Base-by-base conservation (phyloP, 192 early-diverging fungal species). In the Rhizophagus clarus region DNA sequence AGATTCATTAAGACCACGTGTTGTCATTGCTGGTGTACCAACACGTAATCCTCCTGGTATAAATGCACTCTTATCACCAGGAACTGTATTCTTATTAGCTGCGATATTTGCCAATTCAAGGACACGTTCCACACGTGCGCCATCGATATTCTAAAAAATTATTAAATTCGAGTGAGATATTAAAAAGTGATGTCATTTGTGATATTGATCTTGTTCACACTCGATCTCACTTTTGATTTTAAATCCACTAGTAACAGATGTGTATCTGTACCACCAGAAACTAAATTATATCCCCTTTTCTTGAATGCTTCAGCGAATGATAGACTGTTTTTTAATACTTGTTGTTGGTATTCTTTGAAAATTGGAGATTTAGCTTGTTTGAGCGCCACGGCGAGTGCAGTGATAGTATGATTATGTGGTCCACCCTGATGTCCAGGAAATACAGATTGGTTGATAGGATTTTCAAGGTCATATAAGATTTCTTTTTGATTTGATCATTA, bases 341-440 rank as follows among this genome's bases (percentile, higher is more conserved):
- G 95, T 67, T 88, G 81, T 87, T 97, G 96, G 87, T 99, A 99
- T 75, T 88, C 90, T 83, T 93, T 93, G 89, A 95, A 99, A 78
- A 94, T 91, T 47, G 93, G 88, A 15, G 88, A 77, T 88, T 96
- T 91, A 29, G 95, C 91, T 87, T 96, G 94, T 84, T 98, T 97
- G 71, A 99, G 87, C 1, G 98, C 97, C 49, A 99, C 97, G 14
- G 97, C 92, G 73, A 99, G 88, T 14, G 97, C 96, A 20, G 95
- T 91, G 79, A 99, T 99, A 62, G 98, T 98, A 90, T 99, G 96
- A 91, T 99, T 99, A 89, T 99, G 98, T 45, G 98, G 98, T 3
- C 98, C 98, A 81, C 98, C 98, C 88, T 99, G 98, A 86, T 98
- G 97, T 51, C 97, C 96, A 12, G 98, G 98, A 89, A 99, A 99